Conservation (phyloP, 306 rosid species). For the Adenanthera pavonina region DNA sequence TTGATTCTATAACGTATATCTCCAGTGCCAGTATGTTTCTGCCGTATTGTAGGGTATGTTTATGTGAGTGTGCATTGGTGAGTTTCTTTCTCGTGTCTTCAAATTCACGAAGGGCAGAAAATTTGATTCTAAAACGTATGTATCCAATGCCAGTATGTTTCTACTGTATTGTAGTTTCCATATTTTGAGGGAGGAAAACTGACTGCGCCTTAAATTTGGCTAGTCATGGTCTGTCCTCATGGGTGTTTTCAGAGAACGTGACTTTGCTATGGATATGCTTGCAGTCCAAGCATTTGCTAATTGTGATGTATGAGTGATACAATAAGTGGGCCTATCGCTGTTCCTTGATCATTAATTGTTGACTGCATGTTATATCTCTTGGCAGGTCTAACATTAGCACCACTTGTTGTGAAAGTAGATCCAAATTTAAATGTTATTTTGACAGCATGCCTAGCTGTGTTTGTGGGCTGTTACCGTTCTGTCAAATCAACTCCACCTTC, state of each 20-base stretch:
- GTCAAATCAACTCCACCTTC: slow-evolving; percentile 97
- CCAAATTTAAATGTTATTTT: slow-evolving; percentile 86
- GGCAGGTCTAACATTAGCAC: slow-evolving; percentile 93
- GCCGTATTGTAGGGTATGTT: background rate
- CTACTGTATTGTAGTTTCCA: slow-evolving; percentile 1
- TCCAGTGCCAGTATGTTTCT: background rate
- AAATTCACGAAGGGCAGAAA: background rate
- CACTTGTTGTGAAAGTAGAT: slow-evolving; percentile 86
- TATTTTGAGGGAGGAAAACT: background rate
- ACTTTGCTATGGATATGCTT: background rate
- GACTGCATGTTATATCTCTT: slow-evolving; percentile 22
- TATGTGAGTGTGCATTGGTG: background rate
- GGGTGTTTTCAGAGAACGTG: background rate
- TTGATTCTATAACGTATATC: background rate
- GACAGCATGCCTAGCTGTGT: slow-evolving; percentile 91
- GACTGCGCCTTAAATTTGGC: background rate
- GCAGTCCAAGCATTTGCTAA: background rate
- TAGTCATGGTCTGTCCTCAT: background rate
- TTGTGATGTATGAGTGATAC: slow-evolving; percentile 18
- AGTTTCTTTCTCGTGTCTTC: background rate
- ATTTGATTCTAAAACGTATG: background rate
- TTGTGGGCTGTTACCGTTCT: slow-evolving; percentile 94
- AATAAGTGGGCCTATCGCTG: background rate
- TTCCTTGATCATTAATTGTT: slow-evolving; percentile 9
- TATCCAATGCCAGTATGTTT: background rate